Evolutionary conservation across 1,284 basidiomycete species (phyloP), one percentile per base, ranked within the genome.

Genomic region (Cutaneotrichosporon sp.): DNA sequence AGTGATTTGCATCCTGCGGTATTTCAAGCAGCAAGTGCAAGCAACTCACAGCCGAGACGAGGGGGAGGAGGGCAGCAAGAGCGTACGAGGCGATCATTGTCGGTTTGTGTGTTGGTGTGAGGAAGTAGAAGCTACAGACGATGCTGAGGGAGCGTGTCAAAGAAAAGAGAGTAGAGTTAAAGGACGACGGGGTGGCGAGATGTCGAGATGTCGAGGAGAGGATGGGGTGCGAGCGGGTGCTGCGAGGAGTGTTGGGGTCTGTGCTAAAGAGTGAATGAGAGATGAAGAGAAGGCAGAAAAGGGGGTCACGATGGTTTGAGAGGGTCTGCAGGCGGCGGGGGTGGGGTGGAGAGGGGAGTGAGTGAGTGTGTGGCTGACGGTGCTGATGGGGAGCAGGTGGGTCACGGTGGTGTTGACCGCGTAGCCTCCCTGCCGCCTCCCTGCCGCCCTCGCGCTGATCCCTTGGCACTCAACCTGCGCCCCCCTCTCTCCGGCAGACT

Each of bases 11-110:
- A n/a, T n/a, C n/a, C n/a, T n/a, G n/a, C n/a, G n/a, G n/a, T n/a
- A n/a, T n/a, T n/a, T n/a, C n/a, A n/a, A n/a, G n/a, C n/a, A n/a
- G n/a, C n/a, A n/a, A n/a, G n/a, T n/a, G n/a, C n/a, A n/a, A 25
- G 18, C 29, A 14, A 66, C 65, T 67, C 49, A 67, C 65, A 18
- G 65, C 65, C 22, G 63, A 34, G 25, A 51, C 65, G 11, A 56
- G 25, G 62, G 60, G 62, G 50, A 59, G 46, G 50, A 64, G 45
- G 20, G 62, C 65, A 33, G 62, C 47, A 34, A 67, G 62, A 50
- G 56, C 43, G 56, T 56, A 25, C 56, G 58, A 33, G 55, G 58
- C 51, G 52, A 54, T 22, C 51, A 59, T 59, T 43, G 51, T 58
- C 22, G 31, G 43, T 49, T 20, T 43, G 56, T 10, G 16, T 8